Conservation (phyloP, 208 protist species). For the Trypanosoma cruzi region DNA sequence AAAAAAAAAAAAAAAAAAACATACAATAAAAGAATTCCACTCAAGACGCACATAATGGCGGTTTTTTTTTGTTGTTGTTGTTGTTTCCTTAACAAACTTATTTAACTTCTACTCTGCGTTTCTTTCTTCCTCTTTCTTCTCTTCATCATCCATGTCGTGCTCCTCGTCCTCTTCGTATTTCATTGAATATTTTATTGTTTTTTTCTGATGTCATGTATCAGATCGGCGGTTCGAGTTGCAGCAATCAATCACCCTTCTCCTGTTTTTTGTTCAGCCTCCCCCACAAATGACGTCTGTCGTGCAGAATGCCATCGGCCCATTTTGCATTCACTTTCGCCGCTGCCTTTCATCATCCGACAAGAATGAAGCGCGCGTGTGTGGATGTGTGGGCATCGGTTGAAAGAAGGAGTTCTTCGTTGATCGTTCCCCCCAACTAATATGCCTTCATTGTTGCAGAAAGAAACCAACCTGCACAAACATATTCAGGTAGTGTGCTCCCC, state of each 20-base stretch:
- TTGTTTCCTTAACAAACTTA: no score
- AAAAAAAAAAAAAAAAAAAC: not conserved
- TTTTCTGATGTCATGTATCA: no score
- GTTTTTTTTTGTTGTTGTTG: no score
- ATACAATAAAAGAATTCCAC: no score
- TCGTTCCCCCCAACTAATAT: not conserved
- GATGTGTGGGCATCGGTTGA: not conserved
- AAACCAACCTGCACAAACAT: not conserved
- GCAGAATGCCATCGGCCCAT: not conserved
- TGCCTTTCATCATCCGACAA: not conserved
- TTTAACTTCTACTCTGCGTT: not conserved
- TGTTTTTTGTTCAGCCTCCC: no score
- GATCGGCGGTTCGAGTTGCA: no score
- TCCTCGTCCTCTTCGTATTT: no score
- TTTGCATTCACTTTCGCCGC: not conserved
- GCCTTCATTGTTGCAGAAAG: not conserved
- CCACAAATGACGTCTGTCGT: not conserved
- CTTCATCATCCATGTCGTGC: no score
- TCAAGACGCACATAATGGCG: no score
- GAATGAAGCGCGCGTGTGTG: not conserved
- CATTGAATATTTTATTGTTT: no score
- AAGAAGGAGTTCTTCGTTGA: not conserved
- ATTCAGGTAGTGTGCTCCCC: not conserved
- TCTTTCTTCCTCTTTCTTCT: constrained; percentile 13
- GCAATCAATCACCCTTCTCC: no score